These are phyloP conservation scores for Phytophthora hybrid DNA, from an alignment of 352 stramenopile species.

Conservation along the genomic window DNA sequence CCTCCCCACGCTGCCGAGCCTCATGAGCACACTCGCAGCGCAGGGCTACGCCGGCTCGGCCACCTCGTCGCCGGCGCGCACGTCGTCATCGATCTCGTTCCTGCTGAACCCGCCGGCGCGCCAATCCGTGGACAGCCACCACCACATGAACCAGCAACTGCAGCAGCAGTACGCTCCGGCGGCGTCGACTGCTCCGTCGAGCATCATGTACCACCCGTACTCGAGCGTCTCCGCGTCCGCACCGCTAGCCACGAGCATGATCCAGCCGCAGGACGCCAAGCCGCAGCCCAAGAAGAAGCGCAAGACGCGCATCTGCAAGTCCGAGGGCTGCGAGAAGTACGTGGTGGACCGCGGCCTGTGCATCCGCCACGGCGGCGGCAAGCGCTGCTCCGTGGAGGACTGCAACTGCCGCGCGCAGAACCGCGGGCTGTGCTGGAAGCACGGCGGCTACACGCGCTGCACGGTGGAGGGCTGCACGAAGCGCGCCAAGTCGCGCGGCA, in stretches of 20 bases:
- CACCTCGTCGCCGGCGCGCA: slow-evolving; percentile 25
- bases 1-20: slow-evolving; percentile 40
- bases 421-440: slow-evolving; percentile 52
- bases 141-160: slow-evolving; percentile 16
- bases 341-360: slow-evolving; percentile 60
- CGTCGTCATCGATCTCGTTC: slow-evolving; percentile 47
- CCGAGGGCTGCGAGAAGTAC: slow-evolving; percentile 60
- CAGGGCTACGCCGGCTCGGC: slow-evolving; percentile 26
- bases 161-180: slow-evolving; percentile 18
- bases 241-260: slow-evolving; percentile 17
- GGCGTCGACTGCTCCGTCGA: slow-evolving; percentile 17
- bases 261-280: slow-evolving; percentile 19
- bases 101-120: slow-evolving; percentile 40
- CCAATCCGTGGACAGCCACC: slow-evolving; percentile 5
- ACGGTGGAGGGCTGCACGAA: slow-evolving; percentile 59
- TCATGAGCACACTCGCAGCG: slow-evolving; percentile 40
- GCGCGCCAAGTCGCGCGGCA: slow-evolving; percentile 62
- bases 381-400: slow-evolving; percentile 51
- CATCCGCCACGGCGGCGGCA: slow-evolving; percentile 44
- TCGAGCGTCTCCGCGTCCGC: slow-evolving; percentile 17
- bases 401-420: slow-evolving; percentile 69
- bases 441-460: slow-evolving; percentile 57
- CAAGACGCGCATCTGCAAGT: slow-evolving; percentile 57
- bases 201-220: slow-evolving; percentile 40
- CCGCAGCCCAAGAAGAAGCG: slow-evolving; percentile 47